phyloP scores from a whole-genome alignment of 1,139 yeast species.

The Neolecta irregularis region DNA sequence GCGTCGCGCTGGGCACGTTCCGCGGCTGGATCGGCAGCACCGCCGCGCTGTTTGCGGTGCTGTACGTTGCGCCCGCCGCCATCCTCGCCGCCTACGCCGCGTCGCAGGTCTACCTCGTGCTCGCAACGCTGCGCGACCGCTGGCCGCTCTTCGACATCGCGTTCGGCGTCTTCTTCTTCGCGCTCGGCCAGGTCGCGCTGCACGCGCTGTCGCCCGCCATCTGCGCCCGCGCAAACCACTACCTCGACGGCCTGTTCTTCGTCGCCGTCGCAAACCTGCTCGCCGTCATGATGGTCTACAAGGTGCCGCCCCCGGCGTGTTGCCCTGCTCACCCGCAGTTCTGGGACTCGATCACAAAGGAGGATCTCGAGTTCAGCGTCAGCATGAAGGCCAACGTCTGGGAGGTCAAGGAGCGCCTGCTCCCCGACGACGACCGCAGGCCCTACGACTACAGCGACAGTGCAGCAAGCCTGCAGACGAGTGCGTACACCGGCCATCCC shows the following conservation, averaged over 20 bases:
- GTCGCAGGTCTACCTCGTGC: conserved; percentile 56
- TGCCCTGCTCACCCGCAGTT: too few species aligned
- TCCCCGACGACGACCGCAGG: too few species aligned
- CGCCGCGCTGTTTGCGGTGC: conserved; percentile 48
- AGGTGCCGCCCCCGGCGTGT: too few species aligned
- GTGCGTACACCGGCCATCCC: too few species aligned
- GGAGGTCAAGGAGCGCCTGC: too few species aligned
- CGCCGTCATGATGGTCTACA: conserved; percentile 85
- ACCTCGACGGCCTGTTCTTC: conserved; percentile 78
- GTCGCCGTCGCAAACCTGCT: conserved; percentile 68
- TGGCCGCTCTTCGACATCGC: conserved; percentile 81
- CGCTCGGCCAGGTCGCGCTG: conserved; percentile 60
- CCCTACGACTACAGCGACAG: too few species aligned
- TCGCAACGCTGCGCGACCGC: conserved; percentile 50
- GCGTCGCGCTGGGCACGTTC: conserved; percentile 57
- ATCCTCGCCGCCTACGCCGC: conserved; percentile 46
- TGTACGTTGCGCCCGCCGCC: conserved; percentile 55
- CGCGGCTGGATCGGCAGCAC: conserved; percentile 41
- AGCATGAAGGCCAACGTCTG: conserved; percentile 28
- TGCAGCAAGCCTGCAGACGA: too few species aligned
- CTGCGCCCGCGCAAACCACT: conserved; percentile 63
- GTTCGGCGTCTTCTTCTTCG: conserved; percentile 57
- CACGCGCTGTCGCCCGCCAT: conserved; percentile 52
- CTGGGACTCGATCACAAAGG: conserved; percentile 88
- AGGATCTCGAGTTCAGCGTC: conserved; percentile 85